Evolutionary conservation across 2,329 filamentous ascomycete genomes (phyloP).

Genomic region (Penicillium expansum): DNA sequence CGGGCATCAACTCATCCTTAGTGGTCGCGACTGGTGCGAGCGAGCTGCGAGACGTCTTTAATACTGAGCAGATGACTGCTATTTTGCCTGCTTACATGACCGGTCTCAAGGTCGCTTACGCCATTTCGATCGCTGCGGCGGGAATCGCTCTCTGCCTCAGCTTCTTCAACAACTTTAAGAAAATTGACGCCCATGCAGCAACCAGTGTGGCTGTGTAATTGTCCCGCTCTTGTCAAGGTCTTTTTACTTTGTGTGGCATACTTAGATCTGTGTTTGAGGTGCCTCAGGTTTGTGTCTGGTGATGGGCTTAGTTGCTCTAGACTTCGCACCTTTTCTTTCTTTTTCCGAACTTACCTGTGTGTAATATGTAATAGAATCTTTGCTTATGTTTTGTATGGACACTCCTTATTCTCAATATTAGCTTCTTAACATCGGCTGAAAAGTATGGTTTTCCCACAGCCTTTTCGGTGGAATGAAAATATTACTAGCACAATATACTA

Average conservation of each 20-base stretch:
- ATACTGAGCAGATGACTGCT: neutral
- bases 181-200: neutral
- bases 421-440: no score
- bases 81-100: neutral
- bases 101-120: neutral
- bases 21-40: neutral
- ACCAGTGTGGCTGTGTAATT: neutral
- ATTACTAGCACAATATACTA: no score
- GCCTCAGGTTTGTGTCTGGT: neutral
- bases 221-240: neutral
- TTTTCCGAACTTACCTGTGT: no score
- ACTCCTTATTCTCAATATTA: no score
- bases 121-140: neutral
- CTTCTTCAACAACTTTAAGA: neutral
- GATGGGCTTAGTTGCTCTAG: no score
- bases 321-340: no score
- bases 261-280: neutral
- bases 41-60: neutral
- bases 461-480: no score
- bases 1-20: neutral
- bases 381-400: no score
- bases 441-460: no score
- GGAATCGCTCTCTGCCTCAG: neutral
- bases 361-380: no score
- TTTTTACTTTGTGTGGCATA: neutral